phyloP scores from a whole-genome alignment of 345 rosid genomes.

The Ricinus communis region DNA sequence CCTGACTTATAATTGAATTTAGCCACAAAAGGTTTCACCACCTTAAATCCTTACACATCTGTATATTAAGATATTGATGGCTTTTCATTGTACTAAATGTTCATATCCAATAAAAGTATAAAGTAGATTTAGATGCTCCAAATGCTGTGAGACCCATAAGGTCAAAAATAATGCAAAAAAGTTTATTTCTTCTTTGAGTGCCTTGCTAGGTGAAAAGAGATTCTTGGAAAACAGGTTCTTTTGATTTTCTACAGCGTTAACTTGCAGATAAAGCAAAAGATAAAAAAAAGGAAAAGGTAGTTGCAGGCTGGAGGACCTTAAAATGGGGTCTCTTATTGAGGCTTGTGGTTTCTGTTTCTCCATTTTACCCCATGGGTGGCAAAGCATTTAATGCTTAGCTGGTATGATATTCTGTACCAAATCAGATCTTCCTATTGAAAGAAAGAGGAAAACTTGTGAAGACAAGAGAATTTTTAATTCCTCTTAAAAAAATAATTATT shows the following conservation, averaged over 20 bases:
- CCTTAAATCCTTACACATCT: background rate
- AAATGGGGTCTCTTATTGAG: constrained; percentile 3
- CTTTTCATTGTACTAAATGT: background rate
- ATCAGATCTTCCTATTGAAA: background rate
- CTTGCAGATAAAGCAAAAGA: constrained; percentile 5
- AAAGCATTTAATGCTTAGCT: background rate
- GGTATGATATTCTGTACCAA: background rate
- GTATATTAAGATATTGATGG: background rate
- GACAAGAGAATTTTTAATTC: background rate
- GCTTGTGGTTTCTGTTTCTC: background rate
- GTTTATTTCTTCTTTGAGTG: background rate
- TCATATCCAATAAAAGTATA: background rate
- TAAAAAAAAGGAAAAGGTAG: constrained; percentile 3
- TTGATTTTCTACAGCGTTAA: background rate
- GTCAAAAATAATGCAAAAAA: background rate
- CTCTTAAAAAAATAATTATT: too few relatives aligned
- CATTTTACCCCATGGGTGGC: background rate
- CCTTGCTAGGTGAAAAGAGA: background rate
- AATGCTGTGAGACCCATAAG: background rate
- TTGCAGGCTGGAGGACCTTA: background rate
- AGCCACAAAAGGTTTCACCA: background rate
- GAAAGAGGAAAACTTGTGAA: too few relatives aligned
- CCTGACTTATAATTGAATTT: constrained; percentile 3
- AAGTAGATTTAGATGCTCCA: background rate
- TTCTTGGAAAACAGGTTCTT: background rate